A percentile compares a stretch with the other conserved stretches of the same genome.
Evolutionary conservation across 2,329 filamentous ascomycete species (phyloP).

Genomic region (Madurella fahalii): DNA sequence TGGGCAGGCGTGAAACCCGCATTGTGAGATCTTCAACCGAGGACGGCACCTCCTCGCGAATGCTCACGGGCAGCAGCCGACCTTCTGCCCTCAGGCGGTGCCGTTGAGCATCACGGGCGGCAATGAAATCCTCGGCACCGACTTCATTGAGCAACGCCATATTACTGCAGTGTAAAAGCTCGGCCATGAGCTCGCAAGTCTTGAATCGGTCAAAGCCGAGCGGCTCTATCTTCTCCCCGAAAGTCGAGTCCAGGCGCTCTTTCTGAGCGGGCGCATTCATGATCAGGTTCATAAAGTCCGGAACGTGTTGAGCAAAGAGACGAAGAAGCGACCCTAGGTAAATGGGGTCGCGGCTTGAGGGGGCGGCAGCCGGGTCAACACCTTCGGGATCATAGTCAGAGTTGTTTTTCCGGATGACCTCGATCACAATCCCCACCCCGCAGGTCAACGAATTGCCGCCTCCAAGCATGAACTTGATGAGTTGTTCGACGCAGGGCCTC

Average conservation of each 20-base stretch:
- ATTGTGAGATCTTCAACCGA: constrained; percentile 61
- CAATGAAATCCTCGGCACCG: constrained; percentile 84
- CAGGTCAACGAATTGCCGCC: constrained; percentile 94
- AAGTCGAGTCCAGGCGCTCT: constrained; percentile 76
- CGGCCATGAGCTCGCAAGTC: constrained; percentile 97
- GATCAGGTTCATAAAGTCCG: constrained; percentile 89
- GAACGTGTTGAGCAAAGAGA: constrained; percentile 84
- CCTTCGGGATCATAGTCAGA: constrained; percentile 96
- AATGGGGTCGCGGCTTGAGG: constrained; percentile 86
- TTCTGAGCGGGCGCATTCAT: constrained; percentile 71
- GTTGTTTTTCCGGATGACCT: constrained; percentile 98
- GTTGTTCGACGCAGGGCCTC: constrained; percentile 70
- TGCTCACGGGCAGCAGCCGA: constrained; percentile 53
- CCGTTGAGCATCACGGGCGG: constrained; percentile 72
- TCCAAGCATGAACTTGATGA: constrained; percentile 88
- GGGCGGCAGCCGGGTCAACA: constrained; percentile 70
- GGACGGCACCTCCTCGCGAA: constrained; percentile 41
- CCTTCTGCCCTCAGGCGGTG: constrained; percentile 75
- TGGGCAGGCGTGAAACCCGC: constrained; percentile 46
- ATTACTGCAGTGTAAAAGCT: constrained; percentile 95
- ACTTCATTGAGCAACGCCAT: constrained; percentile 93
- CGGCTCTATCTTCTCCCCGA: constrained; percentile 86
- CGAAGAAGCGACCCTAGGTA: constrained; percentile 88
- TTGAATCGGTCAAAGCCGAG: constrained; percentile 98
- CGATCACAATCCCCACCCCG: constrained; percentile 94